Base-by-base conservation (phyloP, 768 basidiomycete species). In the Lyophyllum atratum region DNA sequence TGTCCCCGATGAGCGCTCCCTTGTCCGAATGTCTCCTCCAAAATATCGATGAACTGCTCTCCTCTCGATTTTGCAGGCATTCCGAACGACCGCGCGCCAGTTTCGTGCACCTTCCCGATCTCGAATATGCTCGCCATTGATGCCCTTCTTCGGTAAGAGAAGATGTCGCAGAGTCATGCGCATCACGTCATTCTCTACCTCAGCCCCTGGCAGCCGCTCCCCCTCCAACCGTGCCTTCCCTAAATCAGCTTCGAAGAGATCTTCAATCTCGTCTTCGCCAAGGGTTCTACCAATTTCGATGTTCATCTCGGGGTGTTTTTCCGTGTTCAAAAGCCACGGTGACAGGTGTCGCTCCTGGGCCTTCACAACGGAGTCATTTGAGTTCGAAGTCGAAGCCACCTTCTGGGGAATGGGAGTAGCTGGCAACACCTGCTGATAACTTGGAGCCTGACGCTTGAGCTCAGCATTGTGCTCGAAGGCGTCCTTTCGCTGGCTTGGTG, bases 131-230 rank as follows among this genome's bases (percentile, higher is more conserved):
- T 34, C 15, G 37, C 17, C n/a, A 33, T 22, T 31, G 31, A 9
- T 50, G 22, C 1, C 15, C 21, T 2, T 43, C 51, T 19, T 53
- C 8, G 31, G 17, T 24, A 19, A 22, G 10, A 26, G 24, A 4
- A 59, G 25, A 21, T 59, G 58, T 19, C 58, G 53, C 33, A 51
- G 22, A 51, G 51, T 55, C 8, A 55, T 26, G n/a, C 25, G 7
- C 25, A 55, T 12, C 22, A 50, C 34, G 11, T 55, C 43, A n/a
- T 24, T 8, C 0, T 26, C 49, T 24, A 49, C 24, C 8, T 2
- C n/a, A 14, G n/a, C 26, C 22, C n/a, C 31, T 24, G 31, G 22
- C 10, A n/a, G n/a, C 21, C 39, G 17, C n/a, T 34, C 17, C 4
- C 12, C 31, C 45, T 46, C 45, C 2, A 50, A 6, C 3, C 31